Evolutionary conservation across 2,329 filamentous ascomycete genomes (phyloP).

Genomic region (Aspergillus pseudoterreus): DNA sequence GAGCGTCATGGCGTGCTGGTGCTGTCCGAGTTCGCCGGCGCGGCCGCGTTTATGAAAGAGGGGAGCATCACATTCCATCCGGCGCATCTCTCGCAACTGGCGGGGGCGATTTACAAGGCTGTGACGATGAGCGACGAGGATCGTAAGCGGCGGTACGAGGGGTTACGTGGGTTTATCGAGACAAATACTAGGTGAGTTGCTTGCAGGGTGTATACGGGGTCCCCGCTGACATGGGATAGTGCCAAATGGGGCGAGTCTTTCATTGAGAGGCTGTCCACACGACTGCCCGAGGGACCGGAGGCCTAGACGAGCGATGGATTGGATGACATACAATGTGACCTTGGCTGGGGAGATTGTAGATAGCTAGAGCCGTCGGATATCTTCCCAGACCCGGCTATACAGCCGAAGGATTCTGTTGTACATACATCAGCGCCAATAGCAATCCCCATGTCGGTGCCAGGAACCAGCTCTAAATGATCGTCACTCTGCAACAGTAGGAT

Average conservation of each 20-base stretch:
- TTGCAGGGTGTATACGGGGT: background rate
- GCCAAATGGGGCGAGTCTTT: constrained; percentile 32
- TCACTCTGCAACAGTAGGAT: no score
- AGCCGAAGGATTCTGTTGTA: no score
- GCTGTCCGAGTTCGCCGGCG: constrained; percentile 91
- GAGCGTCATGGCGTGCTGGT: constrained; percentile 87
- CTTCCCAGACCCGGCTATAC: no score
- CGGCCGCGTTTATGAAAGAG: constrained; percentile 76
- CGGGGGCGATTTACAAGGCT: constrained; percentile 79
- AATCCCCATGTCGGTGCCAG: no score
- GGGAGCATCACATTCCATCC: constrained; percentile 89
- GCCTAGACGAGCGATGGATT: no score
- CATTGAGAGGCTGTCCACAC: constrained; percentile 11
- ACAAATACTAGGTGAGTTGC: constrained; percentile 70
- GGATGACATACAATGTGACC: no score
- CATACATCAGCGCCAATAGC: no score
- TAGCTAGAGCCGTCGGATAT: no score
- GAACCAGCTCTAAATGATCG: no score
- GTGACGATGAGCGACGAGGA: constrained; percentile 83
- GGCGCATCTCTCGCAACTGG: constrained; percentile 90
- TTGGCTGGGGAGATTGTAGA: no score
- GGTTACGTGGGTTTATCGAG: constrained; percentile 82
- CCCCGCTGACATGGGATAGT: constrained; percentile 11
- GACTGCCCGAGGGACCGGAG: background rate
- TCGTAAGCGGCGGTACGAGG: constrained; percentile 74